These are phyloP conservation scores for Pseudofabraea citricarpa DNA, from an alignment of 2,329 filamentous ascomycete species.

Conservation along the genomic window DNA sequence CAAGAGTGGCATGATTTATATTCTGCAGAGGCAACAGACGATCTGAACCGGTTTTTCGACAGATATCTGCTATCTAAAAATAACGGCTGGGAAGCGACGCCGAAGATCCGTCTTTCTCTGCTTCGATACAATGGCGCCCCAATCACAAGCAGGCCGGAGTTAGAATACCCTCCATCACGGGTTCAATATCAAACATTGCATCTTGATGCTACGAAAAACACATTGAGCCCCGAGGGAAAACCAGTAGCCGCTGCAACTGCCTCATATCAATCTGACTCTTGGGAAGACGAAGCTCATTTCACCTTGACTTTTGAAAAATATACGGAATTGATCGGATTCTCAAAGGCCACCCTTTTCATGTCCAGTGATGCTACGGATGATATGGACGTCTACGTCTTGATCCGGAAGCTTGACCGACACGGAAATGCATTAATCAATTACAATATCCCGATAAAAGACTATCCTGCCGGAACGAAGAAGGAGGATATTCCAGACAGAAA, in stretches of 20 bases:
- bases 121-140: neutral
- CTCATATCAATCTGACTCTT: neutral
- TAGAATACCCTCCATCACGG: neutral
- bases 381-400: neutral
- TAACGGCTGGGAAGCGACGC: slow-evolving; percentile 42
- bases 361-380: neutral
- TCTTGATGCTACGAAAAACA: neutral
- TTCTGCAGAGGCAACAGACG: slow-evolving; percentile 26
- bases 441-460: neutral
- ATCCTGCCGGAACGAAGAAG: too few species aligned
- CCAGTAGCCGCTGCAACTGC: neutral
- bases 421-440: neutral
- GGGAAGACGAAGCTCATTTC: neutral
- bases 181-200: neutral
- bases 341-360: neutral
- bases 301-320: neutral
- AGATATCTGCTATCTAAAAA: slow-evolving; percentile 34
- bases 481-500: neutral
- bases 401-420: neutral
- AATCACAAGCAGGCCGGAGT: neutral
- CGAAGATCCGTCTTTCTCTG: slow-evolving; percentile 35
- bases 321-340: neutral
- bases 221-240: too few species aligned
- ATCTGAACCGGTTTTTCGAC: slow-evolving; percentile 40
- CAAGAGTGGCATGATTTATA: slow-evolving; percentile 43